A percentile compares a stretch with the other conserved stretches of the same genome.
Conservation (phyloP, 306 rosid species). For the Biancaea sappan region DNA sequence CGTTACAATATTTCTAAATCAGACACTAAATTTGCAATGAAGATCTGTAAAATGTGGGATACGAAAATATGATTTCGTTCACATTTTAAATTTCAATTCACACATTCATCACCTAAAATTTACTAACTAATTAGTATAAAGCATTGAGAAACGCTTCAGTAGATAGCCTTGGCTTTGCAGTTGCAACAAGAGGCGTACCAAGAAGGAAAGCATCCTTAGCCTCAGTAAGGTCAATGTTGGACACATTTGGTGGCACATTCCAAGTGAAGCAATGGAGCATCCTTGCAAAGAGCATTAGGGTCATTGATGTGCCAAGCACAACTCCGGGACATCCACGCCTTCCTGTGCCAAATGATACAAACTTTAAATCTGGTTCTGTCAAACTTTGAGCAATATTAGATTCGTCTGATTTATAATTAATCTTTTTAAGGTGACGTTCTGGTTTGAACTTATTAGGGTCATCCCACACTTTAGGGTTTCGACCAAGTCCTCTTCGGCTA, state of each 20-base stretch:
- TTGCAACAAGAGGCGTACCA: not conserved
- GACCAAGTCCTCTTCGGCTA: slow-evolving; percentile 25
- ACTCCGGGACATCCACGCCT: not conserved
- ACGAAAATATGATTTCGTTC: too few relatives aligned
- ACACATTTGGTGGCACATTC: not conserved
- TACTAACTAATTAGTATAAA: too few relatives aligned
- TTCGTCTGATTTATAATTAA: too few relatives aligned
- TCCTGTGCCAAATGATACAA: not conserved
- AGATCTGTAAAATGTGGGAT: too few relatives aligned
- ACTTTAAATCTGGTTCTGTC: not conserved
- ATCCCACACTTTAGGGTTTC: slow-evolving; percentile 26
- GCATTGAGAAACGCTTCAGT: not conserved
- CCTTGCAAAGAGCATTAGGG: too few relatives aligned
- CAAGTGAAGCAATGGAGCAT: not conserved
- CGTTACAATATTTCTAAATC: too few relatives aligned
- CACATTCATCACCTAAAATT: too few relatives aligned
- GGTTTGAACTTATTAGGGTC: slow-evolving; percentile 32
- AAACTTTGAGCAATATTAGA: too few relatives aligned
- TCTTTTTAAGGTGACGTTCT: not conserved
- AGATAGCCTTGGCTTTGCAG: not conserved
- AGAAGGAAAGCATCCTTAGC: not conserved
- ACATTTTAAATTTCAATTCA: too few relatives aligned
- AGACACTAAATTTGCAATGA: too few relatives aligned
- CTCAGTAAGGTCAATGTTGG: not conserved
- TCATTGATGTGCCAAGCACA: not conserved